A percentile compares a stretch with the other conserved stretches of the same genome.
Evolutionary conservation across 2,329 filamentous ascomycete genomes (phyloP).

Genomic region (Phialophora expanda): DNA sequence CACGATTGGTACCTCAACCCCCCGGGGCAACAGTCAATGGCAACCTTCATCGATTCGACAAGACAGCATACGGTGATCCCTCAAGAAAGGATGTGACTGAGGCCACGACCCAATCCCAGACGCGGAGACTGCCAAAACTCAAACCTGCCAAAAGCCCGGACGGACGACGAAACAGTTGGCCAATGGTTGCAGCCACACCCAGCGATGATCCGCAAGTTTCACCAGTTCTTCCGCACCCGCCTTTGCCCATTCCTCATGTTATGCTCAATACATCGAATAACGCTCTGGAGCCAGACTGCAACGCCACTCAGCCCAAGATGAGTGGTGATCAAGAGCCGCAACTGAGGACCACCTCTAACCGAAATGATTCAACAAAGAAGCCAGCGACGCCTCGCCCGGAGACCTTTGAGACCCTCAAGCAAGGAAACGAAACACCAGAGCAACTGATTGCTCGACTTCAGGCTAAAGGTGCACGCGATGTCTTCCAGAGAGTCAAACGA

Average conservation of each 20-base stretch:
- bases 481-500: slow-evolving; percentile 15
- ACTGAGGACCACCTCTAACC: not conserved
- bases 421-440: slow-evolving; percentile 25
- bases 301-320: not conserved
- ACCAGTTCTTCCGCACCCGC: not conserved
- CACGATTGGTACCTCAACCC: not conserved
- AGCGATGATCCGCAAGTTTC: not conserved
- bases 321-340: not conserved
- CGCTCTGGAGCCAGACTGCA: not conserved
- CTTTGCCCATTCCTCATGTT: not conserved
- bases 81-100: not conserved
- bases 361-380: slow-evolving; percentile 2
- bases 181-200: not conserved
- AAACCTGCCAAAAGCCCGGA: not conserved
- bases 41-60: slow-evolving; percentile 10
- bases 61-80: slow-evolving; percentile 22
- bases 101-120: not conserved
- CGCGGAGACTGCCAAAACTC: not conserved
- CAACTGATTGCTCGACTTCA: slow-evolving; percentile 28
- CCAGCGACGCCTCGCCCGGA: slow-evolving; percentile 7
- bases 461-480: slow-evolving; percentile 13
- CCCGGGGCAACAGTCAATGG: not conserved
- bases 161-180: not conserved
- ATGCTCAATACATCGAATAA: not conserved
- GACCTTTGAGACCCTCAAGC: slow-evolving; percentile 30